A percentile compares a stretch with the other conserved stretches of the same genome.
Conservation (phyloP, 2,329 filamentous ascomycete genomes). For the Penicillium occitanis region DNA sequence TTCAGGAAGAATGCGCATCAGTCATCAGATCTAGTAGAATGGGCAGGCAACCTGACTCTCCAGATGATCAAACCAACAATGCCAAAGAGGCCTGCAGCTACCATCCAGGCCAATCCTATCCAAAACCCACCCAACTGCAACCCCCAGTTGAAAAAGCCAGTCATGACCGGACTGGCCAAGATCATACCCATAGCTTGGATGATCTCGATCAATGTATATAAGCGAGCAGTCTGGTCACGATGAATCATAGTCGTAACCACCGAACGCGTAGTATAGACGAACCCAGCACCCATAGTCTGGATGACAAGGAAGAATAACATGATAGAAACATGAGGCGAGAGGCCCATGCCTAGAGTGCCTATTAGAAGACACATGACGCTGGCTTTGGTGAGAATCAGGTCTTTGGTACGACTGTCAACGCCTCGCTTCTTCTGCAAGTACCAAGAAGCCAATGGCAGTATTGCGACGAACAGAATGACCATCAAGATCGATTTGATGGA, state of each 20-base stretch:
- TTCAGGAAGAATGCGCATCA: not conserved
- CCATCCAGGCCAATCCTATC: slow-evolving; percentile 52
- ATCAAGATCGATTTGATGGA: slow-evolving; percentile 51
- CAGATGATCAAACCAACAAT: slow-evolving; percentile 22
- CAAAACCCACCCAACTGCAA: slow-evolving; percentile 48
- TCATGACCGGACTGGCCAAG: slow-evolving; percentile 49
- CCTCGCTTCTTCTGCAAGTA: slow-evolving; percentile 39
- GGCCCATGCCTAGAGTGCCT: slow-evolving; percentile 48
- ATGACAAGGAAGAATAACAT: slow-evolving; percentile 49
- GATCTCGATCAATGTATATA: slow-evolving; percentile 53
- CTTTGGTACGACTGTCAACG: slow-evolving; percentile 43
- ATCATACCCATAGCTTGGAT: slow-evolving; percentile 50
- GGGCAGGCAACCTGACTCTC: slow-evolving; percentile 19
- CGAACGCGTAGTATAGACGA: slow-evolving; percentile 48
- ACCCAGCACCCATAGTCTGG: slow-evolving; percentile 52
- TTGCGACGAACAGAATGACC: slow-evolving; percentile 48
- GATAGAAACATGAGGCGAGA: slow-evolving; percentile 44
- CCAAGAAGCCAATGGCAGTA: slow-evolving; percentile 46
- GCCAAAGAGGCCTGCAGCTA: slow-evolving; percentile 37
- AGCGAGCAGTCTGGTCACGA: slow-evolving; percentile 49
- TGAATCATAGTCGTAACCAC: slow-evolving; percentile 51
- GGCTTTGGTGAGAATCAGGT: slow-evolving; percentile 48
- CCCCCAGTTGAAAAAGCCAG: slow-evolving; percentile 48
- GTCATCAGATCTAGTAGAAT: slow-evolving; percentile 2
- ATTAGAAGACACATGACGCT: slow-evolving; percentile 47